Evolutionary conservation across 164 flowering plant species (phyloP), one percentile per base, ranked within the genome.

Genomic region (Chimonanthus salicifolius): DNA sequence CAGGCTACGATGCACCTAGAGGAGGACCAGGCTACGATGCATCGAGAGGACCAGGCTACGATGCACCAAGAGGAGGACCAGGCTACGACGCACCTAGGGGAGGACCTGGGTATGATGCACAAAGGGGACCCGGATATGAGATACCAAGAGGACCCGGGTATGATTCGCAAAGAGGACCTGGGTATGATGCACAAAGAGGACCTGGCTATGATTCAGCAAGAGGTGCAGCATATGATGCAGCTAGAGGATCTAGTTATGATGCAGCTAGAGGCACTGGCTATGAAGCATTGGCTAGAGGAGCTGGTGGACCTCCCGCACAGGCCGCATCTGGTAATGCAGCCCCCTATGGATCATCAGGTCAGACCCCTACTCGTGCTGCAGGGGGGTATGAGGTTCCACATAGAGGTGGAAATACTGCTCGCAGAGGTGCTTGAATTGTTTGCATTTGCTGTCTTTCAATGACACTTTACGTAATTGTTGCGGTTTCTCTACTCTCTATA

Each of bases 361-460:
- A 65, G 49, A 51, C 73, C 6, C 64, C 73, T 6, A 58, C 63
- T 71, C 73, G 49, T 15, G 64, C 73, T 58, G 73, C 18, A 50
- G 62, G 74, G 9, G 68, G 54, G 20, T 46, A 72, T 47, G 15
- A 66, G 8, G 46, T 13, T 45, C 54, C 67, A 16, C 62, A 64
- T 6, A 15, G 68, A 49, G 60, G 60, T 54, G 60, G 15, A 13
- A 54, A 16, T 54, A 16, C 60, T 54, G 1, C 60, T 54, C 15
- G 60, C 1, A 54, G 60, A 54, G 60, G 60, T 54, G 60, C 60
- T 54, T 54, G 15, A 54, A 13, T 54, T 10, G 60, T 54, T 54
- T 54, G 13, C 60, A 54, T 54, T 54, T 54, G 60, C 60, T 54
- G 15, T 10, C 33, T 54, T 54, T 10, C 15, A 54, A 54, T 16